Evolutionary conservation across 108 stramenopile species (phyloP), one percentile per base, ranked within the genome.

Genomic region (Bacterosira constricta): DNA sequence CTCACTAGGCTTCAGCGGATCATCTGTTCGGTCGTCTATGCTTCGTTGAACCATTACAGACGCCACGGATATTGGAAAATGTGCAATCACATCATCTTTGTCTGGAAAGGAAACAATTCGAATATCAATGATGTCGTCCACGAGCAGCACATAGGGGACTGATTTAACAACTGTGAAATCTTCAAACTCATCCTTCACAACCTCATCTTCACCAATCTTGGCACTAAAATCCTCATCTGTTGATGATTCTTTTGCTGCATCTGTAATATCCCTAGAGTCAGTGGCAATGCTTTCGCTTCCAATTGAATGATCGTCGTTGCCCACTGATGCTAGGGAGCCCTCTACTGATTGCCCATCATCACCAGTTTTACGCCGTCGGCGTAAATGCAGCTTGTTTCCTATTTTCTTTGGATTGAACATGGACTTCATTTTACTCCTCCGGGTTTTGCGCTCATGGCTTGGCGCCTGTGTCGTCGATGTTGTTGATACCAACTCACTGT

Each of bases 41-140:
- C 49, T 52, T 5, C 71, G 62, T 54, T 80, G 69, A 0, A 30
- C 47, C 69, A 80, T 65, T 4, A 80, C 51, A 15, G 73, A 75
- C 23, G 79, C 79, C 21, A 80, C 75, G 39, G 68, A 70, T 13
- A 80, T 76, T 17, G 79, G 79, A 25, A 80, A 80, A 20, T 51
- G 66, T 25, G 79, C 79, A 47, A 80, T 55, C 15, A 67, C 65
- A 25, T 65, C 71, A 25, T 58, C 46, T 11, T 71, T 76, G 27
- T 73, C 60, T 10, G 79, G 79, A 27, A 80, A 80, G 1, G 69
- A 75, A 10, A 67, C 58, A 30, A 80, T 71, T 58, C 50, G 44
- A 32, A 80, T 70, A 32, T 80, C 38, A 18, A 80, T 65, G 15
- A 80, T 52, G 18, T 80, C 79, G 32, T 80, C 79, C 11, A 71